phyloP scores from a whole-genome alignment of 305 asterid genomes.

The Fraxinus floribunda region DNA sequence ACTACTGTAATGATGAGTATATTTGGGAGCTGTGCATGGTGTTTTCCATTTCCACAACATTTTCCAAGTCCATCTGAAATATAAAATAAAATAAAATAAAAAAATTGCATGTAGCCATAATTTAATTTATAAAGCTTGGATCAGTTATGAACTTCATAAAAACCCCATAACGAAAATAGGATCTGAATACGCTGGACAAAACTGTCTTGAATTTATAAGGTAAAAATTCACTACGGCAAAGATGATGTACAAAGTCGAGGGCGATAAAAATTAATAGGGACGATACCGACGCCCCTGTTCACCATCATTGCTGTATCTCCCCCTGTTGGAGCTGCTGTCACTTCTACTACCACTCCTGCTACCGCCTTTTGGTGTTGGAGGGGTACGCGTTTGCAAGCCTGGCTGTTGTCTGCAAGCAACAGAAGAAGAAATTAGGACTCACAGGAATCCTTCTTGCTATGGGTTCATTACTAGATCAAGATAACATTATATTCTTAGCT shows the following conservation, averaged over 20 bases:
- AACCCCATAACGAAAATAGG: background rate
- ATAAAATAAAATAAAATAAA: no score
- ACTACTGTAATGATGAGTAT: no score
- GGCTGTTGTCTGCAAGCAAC: constrained; percentile 46
- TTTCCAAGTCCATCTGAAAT: background rate
- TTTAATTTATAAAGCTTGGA: background rate
- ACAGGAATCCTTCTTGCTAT: background rate
- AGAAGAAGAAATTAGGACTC: background rate
- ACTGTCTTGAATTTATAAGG: background rate
- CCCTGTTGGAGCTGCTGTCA: constrained; percentile 35
- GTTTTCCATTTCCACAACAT: background rate
- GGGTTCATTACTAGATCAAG: background rate
- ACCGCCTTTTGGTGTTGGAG: constrained; percentile 36
- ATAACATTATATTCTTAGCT: background rate
- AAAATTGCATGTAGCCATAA: background rate
- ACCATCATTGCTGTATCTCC: constrained; percentile 37
- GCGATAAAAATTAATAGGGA: background rate
- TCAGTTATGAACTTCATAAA: background rate
- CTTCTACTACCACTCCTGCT: constrained; percentile 20
- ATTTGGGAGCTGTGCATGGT: background rate
- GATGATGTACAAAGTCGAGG: background rate
- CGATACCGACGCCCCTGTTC: constrained; percentile 25
- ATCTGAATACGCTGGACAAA: background rate
- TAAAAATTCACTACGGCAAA: background rate
- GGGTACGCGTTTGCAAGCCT: constrained; percentile 33